Evolutionary conservation across 495 filamentous ascomycete genomes (phyloP), one percentile per base, ranked within the genome.

Genomic region (Tuber borchii): DNA sequence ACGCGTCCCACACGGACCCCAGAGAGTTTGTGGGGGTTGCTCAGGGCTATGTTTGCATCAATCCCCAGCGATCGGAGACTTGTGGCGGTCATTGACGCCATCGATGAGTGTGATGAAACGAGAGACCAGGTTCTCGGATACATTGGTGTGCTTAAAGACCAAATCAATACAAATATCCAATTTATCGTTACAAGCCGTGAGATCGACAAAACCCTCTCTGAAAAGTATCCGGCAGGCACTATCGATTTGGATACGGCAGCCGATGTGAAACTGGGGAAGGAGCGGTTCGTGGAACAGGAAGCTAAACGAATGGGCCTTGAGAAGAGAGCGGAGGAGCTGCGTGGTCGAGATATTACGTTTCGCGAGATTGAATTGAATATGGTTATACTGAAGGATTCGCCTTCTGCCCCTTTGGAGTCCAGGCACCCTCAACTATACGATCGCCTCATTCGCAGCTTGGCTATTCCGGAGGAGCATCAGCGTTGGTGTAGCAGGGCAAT

Each of bases 131-230:
- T 65, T 26, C 56, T 65, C 56, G 56, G 26, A 8, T 65, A 34
- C 56, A 65, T 65, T 65, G 56, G 56, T 65, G 56, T 65, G 56
- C 56, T 65, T 65, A 65, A 65, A 65, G 56, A 65, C 56, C 56
- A 65, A 65, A 65, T 65, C 56, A 65, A 65, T 34, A 34, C 26
- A 65, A 65, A 34, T 65, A 34, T 65, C 56, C 56, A 65, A 65
- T 65, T 65, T 34, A 65, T 65, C 56, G 26, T 65, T 65, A 65
- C 56, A 31, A 65, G 56, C 56, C 56, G 56, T 65, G 26, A 34
- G 56, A 34, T 17, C 56, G 56, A 65, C 26, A 34, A 65, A 19
- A 26, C 56, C 14, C 26, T 65, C 56, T 65, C 56, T 65, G 56
- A 65, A 34, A 31, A 34, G 56, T 65, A 65, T 65, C 56, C 56